A percentile compares a stretch with the other conserved stretches of the same genome.
These are phyloP conservation scores for Medicago ruthenica DNA, from an alignment of 306 rosid species.

Conservation along the genomic window DNA sequence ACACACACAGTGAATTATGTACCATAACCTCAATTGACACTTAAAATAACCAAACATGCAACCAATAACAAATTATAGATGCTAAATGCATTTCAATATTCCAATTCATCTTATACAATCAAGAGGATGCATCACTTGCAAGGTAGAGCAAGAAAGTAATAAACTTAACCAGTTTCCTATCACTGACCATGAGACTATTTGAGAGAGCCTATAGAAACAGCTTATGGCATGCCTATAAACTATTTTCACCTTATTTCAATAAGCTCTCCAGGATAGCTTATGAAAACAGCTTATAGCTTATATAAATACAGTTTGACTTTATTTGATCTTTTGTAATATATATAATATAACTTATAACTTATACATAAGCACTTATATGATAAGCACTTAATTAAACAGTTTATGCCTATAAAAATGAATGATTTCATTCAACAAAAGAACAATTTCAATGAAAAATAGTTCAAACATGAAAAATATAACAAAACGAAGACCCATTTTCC, in stretches of 20 bases:
- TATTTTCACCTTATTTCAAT: neutral
- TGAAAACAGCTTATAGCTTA: neutral
- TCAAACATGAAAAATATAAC: neutral
- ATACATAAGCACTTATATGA: neutral
- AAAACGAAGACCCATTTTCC: conserved; percentile 29
- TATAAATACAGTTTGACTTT: neutral
- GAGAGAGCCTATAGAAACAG: too few relatives aligned
- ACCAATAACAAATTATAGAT: neutral
- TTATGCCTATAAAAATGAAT: neutral
- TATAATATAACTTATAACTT: neutral
- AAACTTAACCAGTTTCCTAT: too few relatives aligned
- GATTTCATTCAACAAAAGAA: neutral
- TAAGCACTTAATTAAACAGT: neutral
- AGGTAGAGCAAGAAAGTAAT: too few relatives aligned
- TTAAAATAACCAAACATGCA: conserved; percentile 28
- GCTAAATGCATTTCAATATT: conserved; percentile 11
- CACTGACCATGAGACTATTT: too few relatives aligned
- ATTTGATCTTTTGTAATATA: neutral
- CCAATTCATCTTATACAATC: too few relatives aligned
- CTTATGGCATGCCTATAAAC: too few relatives aligned
- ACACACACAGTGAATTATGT: conserved; percentile 26
- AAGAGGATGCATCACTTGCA: too few relatives aligned
- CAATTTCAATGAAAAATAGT: neutral
- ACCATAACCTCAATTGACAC: conserved; percentile 6
- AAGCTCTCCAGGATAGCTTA: neutral